Evolutionary conservation across 306 rosid genomes (phyloP), one percentile per base, ranked within the genome.

Genomic region (Trichosanthes cucumerina): DNA sequence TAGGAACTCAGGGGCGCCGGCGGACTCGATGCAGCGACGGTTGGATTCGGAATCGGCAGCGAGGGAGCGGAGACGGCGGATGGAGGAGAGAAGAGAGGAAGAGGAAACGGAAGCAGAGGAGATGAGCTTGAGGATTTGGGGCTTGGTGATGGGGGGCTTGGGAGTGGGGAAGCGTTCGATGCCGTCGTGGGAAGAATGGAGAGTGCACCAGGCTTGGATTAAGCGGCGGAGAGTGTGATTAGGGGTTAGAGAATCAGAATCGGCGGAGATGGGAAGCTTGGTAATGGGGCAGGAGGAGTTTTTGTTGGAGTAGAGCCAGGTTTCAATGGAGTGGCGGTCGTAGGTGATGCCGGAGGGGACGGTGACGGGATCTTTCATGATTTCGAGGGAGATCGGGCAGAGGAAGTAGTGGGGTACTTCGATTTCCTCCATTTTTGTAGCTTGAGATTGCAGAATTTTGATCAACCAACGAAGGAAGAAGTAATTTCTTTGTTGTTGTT

Each of bases 331-430:
- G 34, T 86, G 86, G 2, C 98, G 80, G 74, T 92, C 97, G 82
- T 95, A 95, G 79, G 97, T 90, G 44, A 92, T 91, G 4, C 98
- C 98, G 0, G 96, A 86, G 16, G 91, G 79, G 49, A 92, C 82
- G 0, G 88, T 91, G 6, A 92, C 97, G 0, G 98, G 98, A 49
- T 95, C 98, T 36, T 91, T 92, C 98, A 95, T 95, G 82, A 92
- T 84, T 28, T 92, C 84, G 0, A 95, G 82, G 11, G 98, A 92
- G 38, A 95, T 87, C 1, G 98, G 98, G 80, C 97, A 95, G 28
- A 91, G 71, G 14, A 87, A 92, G 56, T 86, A 92, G 1, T 87
- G 80, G 64, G 98, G 95, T 74, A 95, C 86, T 1, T 92, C 98
- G 31, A 91, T 86, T 16, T 89, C 91, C 2, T 84, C 88, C 93